Percentiles rank a stretch among this genome's conserved stretches.
Conservation (phyloP, 495 filamentous ascomycete genomes). For the Thermothielavioides terrestris region DNA sequence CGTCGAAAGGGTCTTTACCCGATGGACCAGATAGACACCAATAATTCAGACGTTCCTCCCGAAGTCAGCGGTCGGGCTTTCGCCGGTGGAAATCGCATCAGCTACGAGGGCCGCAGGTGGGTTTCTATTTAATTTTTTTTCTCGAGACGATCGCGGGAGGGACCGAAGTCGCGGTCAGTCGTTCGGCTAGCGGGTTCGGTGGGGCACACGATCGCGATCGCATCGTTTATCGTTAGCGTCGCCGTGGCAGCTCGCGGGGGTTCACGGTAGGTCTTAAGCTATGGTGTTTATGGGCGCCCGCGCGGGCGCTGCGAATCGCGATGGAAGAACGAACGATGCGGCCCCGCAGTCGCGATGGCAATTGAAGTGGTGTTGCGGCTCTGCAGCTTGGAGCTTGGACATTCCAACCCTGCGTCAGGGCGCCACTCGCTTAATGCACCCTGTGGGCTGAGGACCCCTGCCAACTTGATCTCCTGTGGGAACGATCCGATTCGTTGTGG, state of each 20-base stretch:
- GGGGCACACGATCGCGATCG: constrained; percentile 6
- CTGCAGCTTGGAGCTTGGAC: constrained; percentile 9
- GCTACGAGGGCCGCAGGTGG: not conserved
- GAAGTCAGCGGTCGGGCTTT: not conserved
- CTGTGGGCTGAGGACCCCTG: no score
- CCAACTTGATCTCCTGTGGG: not conserved
- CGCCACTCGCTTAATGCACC: not conserved
- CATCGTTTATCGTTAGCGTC: constrained; percentile 9
- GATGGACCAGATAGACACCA: constrained; percentile 1
- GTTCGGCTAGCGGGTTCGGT: constrained; percentile 2
- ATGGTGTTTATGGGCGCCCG: not conserved
- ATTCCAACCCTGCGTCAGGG: not conserved
- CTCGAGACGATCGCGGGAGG: not conserved
- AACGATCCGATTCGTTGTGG: not conserved
- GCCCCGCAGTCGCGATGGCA: not conserved
- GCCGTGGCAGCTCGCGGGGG: not conserved
- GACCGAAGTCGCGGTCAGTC: constrained; percentile 1
- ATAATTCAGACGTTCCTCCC: not conserved
- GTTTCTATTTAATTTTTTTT: not conserved
- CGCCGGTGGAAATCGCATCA: not conserved
- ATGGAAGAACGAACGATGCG: not conserved
- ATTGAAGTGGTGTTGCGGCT: constrained; percentile 10
- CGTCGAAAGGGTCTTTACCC: constrained; percentile 4
- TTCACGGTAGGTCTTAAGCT: not conserved
- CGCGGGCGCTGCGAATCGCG: not conserved